These are phyloP conservation scores for Chenopodium berlandieri DNA, from an alignment of 148 eudicot species.

Conservation along the genomic window DNA sequence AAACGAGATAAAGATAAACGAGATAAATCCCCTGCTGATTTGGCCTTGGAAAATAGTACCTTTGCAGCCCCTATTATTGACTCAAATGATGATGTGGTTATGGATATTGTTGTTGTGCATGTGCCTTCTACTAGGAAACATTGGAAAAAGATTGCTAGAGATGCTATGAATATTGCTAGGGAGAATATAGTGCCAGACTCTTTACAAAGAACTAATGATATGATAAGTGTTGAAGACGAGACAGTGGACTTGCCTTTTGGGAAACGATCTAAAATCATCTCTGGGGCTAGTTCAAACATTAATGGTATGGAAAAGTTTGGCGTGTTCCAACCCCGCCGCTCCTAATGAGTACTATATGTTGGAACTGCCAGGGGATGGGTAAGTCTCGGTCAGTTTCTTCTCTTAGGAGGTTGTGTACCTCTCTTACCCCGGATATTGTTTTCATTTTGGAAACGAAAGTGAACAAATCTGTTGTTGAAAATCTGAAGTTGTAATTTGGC, in stretches of 20 bases:
- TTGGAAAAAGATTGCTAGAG: no score
- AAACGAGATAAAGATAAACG: no score
- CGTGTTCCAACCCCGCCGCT: neutral
- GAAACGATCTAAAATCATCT: neutral
- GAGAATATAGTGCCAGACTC: no score
- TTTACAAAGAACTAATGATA: no score
- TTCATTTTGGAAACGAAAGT: neutral
- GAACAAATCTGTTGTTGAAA: neutral
- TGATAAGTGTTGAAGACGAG: no score
- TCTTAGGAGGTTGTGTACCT: neutral
- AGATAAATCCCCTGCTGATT: neutral
- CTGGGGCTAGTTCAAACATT: neutral
- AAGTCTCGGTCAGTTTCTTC: neutral
- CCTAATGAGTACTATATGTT: neutral
- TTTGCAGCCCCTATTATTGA: no score
- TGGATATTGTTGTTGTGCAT: no score
- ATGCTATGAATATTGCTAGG: no score
- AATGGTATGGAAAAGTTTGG: neutral
- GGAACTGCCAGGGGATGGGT: neutral
- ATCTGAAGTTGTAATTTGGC: neutral
- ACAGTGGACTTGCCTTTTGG: neutral
- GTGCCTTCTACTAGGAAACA: no score
- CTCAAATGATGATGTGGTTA: neutral
- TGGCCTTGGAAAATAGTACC: no score
- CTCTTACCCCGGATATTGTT: neutral